These are phyloP conservation scores for Cymbopogon citratus DNA, from an alignment of 176 grass and related monocot species.

Conservation along the genomic window DNA sequence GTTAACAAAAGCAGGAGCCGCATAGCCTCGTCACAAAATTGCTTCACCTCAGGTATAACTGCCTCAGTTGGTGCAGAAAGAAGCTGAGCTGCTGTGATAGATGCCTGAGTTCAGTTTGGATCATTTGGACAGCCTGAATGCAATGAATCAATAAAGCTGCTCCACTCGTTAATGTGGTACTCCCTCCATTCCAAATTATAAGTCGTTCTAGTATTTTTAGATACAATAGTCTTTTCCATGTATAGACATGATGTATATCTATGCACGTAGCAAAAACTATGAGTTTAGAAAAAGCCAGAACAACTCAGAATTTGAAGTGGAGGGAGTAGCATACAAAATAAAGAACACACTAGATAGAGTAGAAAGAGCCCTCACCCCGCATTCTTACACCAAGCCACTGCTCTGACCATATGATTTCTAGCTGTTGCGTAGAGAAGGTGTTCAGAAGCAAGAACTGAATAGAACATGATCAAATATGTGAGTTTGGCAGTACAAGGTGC, in stretches of 20 bases:
- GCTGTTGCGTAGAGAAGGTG: background rate
- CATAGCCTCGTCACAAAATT: slow-evolving; percentile 9
- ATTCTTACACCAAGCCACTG: background rate
- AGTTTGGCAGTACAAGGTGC: background rate
- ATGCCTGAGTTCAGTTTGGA: background rate
- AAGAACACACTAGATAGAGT: background rate
- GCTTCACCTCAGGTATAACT: background rate
- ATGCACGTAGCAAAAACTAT: no score
- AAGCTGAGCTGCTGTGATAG: background rate
- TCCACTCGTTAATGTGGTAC: background rate
- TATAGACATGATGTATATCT: no score
- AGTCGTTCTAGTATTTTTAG: no score
- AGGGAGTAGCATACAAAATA: background rate
- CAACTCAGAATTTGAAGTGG: no score
- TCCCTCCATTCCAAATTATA: no score
- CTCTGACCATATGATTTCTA: slow-evolving; percentile 12
- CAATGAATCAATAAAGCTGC: background rate
- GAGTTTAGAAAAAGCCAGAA: no score
- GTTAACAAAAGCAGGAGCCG: background rate
- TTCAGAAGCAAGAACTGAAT: slow-evolving; percentile 17
- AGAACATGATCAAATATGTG: background rate
- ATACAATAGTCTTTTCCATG: no score
- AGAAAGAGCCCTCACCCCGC: slow-evolving; percentile 12
- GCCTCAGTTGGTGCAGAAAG: background rate
- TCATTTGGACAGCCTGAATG: background rate